These are phyloP conservation scores for Neurospora intermedia DNA, from an alignment of 495 filamentous ascomycete genomes.

Conservation along the genomic window DNA sequence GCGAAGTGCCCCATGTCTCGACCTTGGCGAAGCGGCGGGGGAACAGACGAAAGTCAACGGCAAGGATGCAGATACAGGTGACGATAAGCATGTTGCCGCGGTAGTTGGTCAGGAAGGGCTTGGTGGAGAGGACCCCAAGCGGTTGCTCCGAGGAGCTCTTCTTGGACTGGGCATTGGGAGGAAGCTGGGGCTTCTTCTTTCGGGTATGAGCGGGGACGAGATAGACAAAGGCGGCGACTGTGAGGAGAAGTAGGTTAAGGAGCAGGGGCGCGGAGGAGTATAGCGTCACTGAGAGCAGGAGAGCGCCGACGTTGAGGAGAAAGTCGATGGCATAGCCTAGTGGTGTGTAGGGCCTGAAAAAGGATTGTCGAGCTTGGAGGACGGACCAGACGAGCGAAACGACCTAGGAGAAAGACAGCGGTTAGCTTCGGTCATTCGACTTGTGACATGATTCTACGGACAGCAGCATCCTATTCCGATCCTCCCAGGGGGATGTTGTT, in stretches of 20 bases:
- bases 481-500: neutral
- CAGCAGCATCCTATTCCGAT: neutral
- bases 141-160: slow-evolving; percentile 7
- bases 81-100: slow-evolving; percentile 85
- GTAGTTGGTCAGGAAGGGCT: slow-evolving; percentile 86
- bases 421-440: neutral
- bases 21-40: slow-evolving; percentile 94
- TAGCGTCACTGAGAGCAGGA: slow-evolving; percentile 75
- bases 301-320: slow-evolving; percentile 69
- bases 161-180: slow-evolving; percentile 33
- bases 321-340: slow-evolving; percentile 67
- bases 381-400: slow-evolving; percentile 81
- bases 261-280: slow-evolving; percentile 69
- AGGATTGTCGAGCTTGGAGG: slow-evolving; percentile 74
- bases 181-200: slow-evolving; percentile 47
- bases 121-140: slow-evolving; percentile 55
- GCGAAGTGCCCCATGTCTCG: slow-evolving; percentile 93
- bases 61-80: slow-evolving; percentile 88
- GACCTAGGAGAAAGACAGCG: slow-evolving; percentile 38
- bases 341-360: slow-evolving; percentile 66
- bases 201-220: slow-evolving; percentile 32
- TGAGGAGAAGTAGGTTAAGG: slow-evolving; percentile 63
- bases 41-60: slow-evolving; percentile 90
- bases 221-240: slow-evolving; percentile 55
- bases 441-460: neutral